Base-by-base conservation (phyloP, 805 yeast species). In the Scheffersomyces amazonensis region DNA sequence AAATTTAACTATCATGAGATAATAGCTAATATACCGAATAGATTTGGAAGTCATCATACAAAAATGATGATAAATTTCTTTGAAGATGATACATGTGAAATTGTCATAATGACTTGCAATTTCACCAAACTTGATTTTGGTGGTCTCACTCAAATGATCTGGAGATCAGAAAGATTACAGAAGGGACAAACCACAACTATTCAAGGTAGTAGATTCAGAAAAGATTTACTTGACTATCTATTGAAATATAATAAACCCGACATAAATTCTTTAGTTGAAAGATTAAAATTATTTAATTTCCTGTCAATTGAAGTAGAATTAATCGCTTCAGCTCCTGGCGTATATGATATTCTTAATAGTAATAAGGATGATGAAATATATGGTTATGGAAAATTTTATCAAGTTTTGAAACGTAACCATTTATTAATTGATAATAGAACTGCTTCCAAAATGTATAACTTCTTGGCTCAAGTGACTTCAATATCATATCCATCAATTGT, bases 61-160 rank as follows among this genome's bases (percentile, higher is more conserved):
- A 83, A 83, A 52, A 60, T 83, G 73, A 78, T 83, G 69, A 60
- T 83, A 11, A 82, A 82, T 49, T 61, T 73, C 40, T 79, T 66
- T 48, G 52, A 52, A 2, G 76, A 75, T 43, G 62, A 60, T 13
- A 56, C 71, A 0, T 55, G 71, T 22, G 80, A 76, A 49, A 54
- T 83, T 0, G 76, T 76, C 16, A 60, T 83, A 17, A 76, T 81
- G 54, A 76, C 87, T 1, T 71, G 76, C 53, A 83, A 83, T 54
- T 52, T 81, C 37, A 78, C 81, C 1, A 54, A 56, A 24, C 51
- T 71, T 0, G 90, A 83, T 54, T 71, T 78, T 35, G 60, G 62
- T 4, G 69, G 71, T 1, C 77, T 83, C 39, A 81, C 84, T 5
- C 88, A 83, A 50, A 79, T 80, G 69, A 61, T 75, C 22, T 83